Conservation (phyloP, 176 grass and related monocot species). For the Oryza australiensis region DNA sequence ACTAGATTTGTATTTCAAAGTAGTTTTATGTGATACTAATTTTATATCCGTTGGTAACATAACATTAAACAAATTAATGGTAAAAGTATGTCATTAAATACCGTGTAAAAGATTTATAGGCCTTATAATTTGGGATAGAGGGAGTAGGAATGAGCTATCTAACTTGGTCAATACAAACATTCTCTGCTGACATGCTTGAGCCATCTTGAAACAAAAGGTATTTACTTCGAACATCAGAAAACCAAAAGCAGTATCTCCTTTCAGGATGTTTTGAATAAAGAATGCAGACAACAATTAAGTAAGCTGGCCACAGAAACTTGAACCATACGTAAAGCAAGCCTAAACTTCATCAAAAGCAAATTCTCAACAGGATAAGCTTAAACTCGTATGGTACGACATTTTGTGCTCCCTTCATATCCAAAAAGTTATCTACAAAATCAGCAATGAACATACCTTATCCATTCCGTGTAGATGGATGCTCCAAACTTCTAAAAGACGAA, state of each 20-base stretch:
- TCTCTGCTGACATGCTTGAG: not conserved
- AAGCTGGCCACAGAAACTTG: slow-evolving; percentile 1
- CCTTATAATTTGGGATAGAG: too few relatives aligned
- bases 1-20: too few relatives aligned
- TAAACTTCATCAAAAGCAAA: slow-evolving; percentile 10
- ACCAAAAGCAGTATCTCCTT: not conserved
- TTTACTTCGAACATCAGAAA: not conserved
- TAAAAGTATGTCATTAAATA: too few relatives aligned
- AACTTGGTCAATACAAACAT: slow-evolving; percentile 6
- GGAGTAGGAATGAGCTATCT: not conserved
- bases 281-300: slow-evolving; percentile 20
- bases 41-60: too few relatives aligned
- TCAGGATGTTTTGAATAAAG: slow-evolving; percentile 1
- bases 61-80: too few relatives aligned
- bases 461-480: slow-evolving; percentile 57
- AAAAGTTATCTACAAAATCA: slow-evolving; percentile 10
- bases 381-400: not conserved
- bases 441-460: slow-evolving; percentile 57
- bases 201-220: slow-evolving; percentile 6
- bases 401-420: not conserved
- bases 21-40: too few relatives aligned
- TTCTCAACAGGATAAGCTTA: not conserved
- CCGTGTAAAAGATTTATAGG: too few relatives aligned
- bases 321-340: not conserved
- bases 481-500: slow-evolving; percentile 67